A percentile compares a stretch with the other conserved stretches of the same genome.
phyloP scores from a whole-genome alignment of 2,329 filamentous ascomycete species.

The Escovopsis weberi region DNA sequence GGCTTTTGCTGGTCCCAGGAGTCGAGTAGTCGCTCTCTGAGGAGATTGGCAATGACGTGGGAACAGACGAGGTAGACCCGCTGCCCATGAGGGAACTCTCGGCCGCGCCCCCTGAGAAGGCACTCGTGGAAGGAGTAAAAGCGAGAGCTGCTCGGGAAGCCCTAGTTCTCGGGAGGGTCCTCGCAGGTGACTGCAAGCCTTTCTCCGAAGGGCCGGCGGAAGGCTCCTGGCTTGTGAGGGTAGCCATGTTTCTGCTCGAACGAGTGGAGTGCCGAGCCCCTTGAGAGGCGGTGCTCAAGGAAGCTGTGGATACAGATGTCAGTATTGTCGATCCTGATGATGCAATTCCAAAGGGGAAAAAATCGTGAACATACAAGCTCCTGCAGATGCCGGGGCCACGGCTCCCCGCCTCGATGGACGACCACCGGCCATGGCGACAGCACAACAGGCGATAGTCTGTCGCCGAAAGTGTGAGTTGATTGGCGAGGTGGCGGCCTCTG shows the following conservation, averaged over 20 bases:
- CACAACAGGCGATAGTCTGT: not conserved
- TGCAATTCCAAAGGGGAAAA: not conserved
- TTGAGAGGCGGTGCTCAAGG: not conserved
- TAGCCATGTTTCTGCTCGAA: constrained; percentile 9
- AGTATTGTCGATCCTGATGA: not conserved
- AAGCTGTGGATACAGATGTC: not conserved
- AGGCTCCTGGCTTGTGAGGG: not conserved
- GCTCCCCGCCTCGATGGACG: constrained; percentile 12
- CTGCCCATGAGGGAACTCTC: constrained; percentile 6
- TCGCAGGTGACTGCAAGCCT: not conserved
- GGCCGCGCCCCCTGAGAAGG: constrained; percentile 6
- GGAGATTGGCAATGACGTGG: constrained; percentile 15
- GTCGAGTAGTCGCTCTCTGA: constrained; percentile 21
- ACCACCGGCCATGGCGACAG: constrained; percentile 15
- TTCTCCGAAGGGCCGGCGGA: not conserved
- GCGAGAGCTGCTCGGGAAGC: constrained; percentile 8
- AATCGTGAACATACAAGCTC: constrained; percentile 7
- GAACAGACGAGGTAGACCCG: constrained; percentile 18
- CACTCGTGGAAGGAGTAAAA: constrained; percentile 4
- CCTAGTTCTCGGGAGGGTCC: constrained; percentile 11
- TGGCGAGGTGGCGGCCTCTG: too few species aligned
- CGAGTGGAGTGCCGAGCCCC: constrained; percentile 13
- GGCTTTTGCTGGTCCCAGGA: constrained; percentile 24
- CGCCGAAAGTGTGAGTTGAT: too few species aligned
- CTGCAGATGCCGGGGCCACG: constrained; percentile 6